Percentiles rank a stretch among this genome's conserved stretches.
These are phyloP conservation scores for Debaryomyces subglobosus DNA, from an alignment of 1,139 yeast genomes.

Conservation along the genomic window DNA sequence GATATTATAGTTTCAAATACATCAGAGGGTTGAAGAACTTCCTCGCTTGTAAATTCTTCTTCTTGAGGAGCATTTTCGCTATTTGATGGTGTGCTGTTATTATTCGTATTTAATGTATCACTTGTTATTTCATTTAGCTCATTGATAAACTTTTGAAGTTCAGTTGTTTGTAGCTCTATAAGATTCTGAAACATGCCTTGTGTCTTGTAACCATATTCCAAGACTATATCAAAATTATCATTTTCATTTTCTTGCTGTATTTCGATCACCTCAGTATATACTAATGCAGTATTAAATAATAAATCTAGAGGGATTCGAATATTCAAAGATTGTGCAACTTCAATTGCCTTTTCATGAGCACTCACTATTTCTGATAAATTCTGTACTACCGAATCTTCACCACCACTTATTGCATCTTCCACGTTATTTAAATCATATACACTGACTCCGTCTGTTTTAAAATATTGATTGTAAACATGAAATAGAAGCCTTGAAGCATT, in stretches of 20 bases:
- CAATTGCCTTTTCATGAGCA: constrained; percentile 44
- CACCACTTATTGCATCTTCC: constrained; percentile 41
- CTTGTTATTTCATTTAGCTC: constrained; percentile 25
- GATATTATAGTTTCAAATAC: constrained; percentile 40
- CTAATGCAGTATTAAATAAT: constrained; percentile 49
- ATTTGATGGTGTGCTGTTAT: neutral
- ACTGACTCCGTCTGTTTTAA: constrained; percentile 47
- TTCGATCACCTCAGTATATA: constrained; percentile 52
- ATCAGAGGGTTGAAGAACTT: constrained; percentile 42
- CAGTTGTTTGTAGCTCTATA: constrained; percentile 26
- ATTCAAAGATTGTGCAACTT: constrained; percentile 15
- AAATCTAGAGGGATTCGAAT: constrained; percentile 39
- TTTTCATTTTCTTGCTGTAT: constrained; percentile 24
- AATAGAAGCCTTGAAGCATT: constrained; percentile 52
- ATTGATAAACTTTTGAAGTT: constrained; percentile 28
- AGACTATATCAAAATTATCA: constrained; percentile 16
- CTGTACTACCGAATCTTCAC: constrained; percentile 40
- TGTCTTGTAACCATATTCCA: constrained; percentile 22
- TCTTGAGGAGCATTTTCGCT: constrained; percentile 16
- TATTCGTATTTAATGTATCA: neutral
- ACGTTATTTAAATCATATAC: constrained; percentile 41
- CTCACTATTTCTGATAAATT: constrained; percentile 33
- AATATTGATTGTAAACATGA: constrained; percentile 49
- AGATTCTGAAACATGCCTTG: constrained; percentile 21
- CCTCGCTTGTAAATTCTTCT: constrained; percentile 29